phyloP scores from a whole-genome alignment of 2,329 filamentous ascomycete genomes.

The Cladobotryum mycophilum region DNA sequence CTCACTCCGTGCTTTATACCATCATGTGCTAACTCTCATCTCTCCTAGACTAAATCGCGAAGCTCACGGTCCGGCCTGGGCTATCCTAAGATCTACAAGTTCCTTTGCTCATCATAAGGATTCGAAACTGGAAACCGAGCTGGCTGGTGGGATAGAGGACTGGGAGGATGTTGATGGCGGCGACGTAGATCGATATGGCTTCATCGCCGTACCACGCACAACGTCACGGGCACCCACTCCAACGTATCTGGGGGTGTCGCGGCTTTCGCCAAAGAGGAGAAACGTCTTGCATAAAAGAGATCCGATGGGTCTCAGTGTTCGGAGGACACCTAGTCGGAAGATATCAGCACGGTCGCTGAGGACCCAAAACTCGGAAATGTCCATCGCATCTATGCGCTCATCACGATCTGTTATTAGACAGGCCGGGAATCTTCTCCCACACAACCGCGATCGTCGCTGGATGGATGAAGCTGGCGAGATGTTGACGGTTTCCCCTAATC shows the following conservation, averaged over 20 bases:
- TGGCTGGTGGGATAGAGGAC: conserved; percentile 57
- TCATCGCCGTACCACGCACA: conserved; percentile 47
- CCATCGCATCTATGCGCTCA: conserved; percentile 45
- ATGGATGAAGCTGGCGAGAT: conserved; percentile 63
- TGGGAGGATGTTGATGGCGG: conserved; percentile 58
- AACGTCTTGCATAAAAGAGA: conserved; percentile 38
- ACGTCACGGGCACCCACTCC: conserved; percentile 36
- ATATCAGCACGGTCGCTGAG: conserved; percentile 53
- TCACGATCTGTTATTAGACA: conserved; percentile 51
- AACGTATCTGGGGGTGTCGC: conserved; percentile 35
- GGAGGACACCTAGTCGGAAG: conserved; percentile 46
- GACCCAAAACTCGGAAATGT: conserved; percentile 49
- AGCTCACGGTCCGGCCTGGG: conserved; percentile 26
- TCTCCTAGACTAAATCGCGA: conserved; percentile 19
- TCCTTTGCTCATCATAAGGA: conserved; percentile 40
- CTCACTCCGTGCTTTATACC: conserved; percentile 15
- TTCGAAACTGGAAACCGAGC: conserved; percentile 36
- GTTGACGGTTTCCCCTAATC: conserved; percentile 52
- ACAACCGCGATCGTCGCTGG: conserved; percentile 54
- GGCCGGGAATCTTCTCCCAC: conserved; percentile 52
- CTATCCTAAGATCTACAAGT: conserved; percentile 36
- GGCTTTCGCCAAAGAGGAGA: conserved; percentile 40
- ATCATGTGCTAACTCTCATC: conserved; percentile 18
- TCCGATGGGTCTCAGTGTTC: conserved; percentile 28
- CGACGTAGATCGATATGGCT: conserved; percentile 63